phyloP scores from a whole-genome alignment of 2,329 filamentous ascomycete genomes.

The Ceratocystis eucalypticola region DNA sequence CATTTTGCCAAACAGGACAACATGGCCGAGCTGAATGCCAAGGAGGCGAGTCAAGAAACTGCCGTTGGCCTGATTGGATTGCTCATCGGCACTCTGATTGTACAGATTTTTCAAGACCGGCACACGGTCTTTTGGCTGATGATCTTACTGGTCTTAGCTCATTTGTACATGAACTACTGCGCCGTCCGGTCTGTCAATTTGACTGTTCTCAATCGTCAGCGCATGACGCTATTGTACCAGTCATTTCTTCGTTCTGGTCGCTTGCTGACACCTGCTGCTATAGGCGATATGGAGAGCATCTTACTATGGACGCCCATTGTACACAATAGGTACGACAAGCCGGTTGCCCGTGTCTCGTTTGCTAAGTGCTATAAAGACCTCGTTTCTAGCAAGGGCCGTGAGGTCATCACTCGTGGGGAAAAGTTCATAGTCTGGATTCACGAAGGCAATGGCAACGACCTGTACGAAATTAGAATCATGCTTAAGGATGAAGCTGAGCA shows the following conservation, averaged over 20 bases:
- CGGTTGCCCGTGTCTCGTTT: slow-evolving; percentile 29
- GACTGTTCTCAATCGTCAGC: slow-evolving; percentile 71
- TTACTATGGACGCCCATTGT: slow-evolving; percentile 34
- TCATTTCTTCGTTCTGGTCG: slow-evolving; percentile 37
- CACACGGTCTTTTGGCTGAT: slow-evolving; percentile 61
- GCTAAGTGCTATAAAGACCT: slow-evolving; percentile 32
- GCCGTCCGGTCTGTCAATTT: slow-evolving; percentile 77
- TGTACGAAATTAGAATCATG: slow-evolving; percentile 27
- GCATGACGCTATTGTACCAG: slow-evolving; percentile 64
- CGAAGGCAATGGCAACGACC: slow-evolving; percentile 11
- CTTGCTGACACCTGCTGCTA: slow-evolving; percentile 50
- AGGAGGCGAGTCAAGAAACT: slow-evolving; percentile 92
- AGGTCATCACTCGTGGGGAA: slow-evolving; percentile 23
- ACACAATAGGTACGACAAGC: slow-evolving; percentile 23
- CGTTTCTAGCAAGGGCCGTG: slow-evolving; percentile 24
- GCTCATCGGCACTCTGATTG: slow-evolving; percentile 67
- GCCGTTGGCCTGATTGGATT: slow-evolving; percentile 81
- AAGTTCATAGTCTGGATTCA: slow-evolving; percentile 15
- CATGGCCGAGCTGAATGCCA: slow-evolving; percentile 81
- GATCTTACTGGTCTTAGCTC: slow-evolving; percentile 56
- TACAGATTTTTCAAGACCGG: slow-evolving; percentile 59
- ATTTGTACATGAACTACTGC: slow-evolving; percentile 73
- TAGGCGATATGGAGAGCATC: slow-evolving; percentile 51
- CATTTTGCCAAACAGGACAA: slow-evolving; percentile 86
- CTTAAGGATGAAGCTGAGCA: slow-evolving; percentile 26